phyloP scores from a whole-genome alignment of 2,329 filamentous ascomycete species.

The Fusarium pseudograminearum region DNA sequence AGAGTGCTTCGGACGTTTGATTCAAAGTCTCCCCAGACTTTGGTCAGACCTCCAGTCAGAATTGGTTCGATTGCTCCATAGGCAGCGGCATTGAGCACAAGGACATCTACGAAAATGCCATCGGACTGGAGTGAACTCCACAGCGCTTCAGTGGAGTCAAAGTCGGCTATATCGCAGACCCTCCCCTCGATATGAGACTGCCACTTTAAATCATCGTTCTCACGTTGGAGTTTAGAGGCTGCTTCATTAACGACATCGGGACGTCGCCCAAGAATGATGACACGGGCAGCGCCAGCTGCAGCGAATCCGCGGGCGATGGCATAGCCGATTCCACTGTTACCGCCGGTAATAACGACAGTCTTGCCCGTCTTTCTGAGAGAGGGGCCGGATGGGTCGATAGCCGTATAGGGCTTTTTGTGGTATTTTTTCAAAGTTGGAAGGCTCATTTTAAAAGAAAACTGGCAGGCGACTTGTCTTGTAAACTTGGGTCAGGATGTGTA shows the following conservation, averaged over 20 bases:
- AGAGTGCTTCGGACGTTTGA: neutral
- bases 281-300: neutral
- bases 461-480: no score
- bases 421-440: no score
- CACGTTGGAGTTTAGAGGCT: neutral
- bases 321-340: neutral
- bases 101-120: neutral
- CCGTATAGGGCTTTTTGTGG: neutral
- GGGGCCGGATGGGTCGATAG: neutral
- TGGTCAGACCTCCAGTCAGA: neutral
- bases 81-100: neutral
- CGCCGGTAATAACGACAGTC: neutral
- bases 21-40: conserved; percentile 1
- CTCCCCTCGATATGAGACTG: no score
- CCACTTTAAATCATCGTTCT: no score
- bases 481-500: no score
- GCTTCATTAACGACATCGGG: neutral
- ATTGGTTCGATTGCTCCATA: neutral
- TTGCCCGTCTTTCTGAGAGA: neutral
- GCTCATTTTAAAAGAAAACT: no score
- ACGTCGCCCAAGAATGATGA: neutral
- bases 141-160: fast-evolving
- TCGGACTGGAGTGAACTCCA: neutral
- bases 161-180: neutral
- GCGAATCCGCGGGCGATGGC: neutral